Base-by-base conservation (phyloP, 108 stramenopile genomes). In the Conticribra weissflogii region DNA sequence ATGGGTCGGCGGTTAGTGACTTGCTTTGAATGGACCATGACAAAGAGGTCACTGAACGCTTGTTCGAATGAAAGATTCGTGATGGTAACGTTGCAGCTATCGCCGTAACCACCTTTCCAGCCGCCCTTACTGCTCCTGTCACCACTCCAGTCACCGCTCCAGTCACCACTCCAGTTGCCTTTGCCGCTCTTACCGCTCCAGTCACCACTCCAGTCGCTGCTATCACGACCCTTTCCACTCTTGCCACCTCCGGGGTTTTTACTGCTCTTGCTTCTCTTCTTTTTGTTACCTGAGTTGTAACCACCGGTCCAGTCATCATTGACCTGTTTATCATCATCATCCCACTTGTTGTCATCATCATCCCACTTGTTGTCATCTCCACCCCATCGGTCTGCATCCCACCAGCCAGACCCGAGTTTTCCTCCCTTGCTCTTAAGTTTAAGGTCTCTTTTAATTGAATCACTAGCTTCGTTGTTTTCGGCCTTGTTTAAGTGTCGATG, bases 21-120 rank as follows among this genome's bases (percentile, higher is more conserved):
- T 8, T 44, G 29, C 17, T 66, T 12, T 3, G 28, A 47, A 23
- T 62, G 61, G 2, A 63, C 47, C 73, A 74, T 74, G 27, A 74
- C 51, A 47, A 74, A 74, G 55, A 74, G 49, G 28, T 56, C 64
- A 33, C 61, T 63, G 59, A 74, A 74, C 15, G 73, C 56, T 54
- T 74, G 73, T 12, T 49, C 21, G 59, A 27, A 66, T 8, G 73
- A 74, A 31, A 74, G 65, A 29, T 74, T 74, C 23, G 59, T 66
- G 9, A 74, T 58, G 32, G 50, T 60, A 0, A 74, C 73, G 2
- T 54, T 30, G 28, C 56, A 58, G 7, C 52, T 34, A 22, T 58
- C 72, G 12, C 33, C 45, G 30, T 44, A 48, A 3, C 27, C 54
- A 17, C 61, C 21, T 33, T 36, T 36, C 17, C 59, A 56, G 18